These are phyloP conservation scores for Misopates orontium DNA, from an alignment of 257 asterid genomes.

Conservation along the genomic window DNA sequence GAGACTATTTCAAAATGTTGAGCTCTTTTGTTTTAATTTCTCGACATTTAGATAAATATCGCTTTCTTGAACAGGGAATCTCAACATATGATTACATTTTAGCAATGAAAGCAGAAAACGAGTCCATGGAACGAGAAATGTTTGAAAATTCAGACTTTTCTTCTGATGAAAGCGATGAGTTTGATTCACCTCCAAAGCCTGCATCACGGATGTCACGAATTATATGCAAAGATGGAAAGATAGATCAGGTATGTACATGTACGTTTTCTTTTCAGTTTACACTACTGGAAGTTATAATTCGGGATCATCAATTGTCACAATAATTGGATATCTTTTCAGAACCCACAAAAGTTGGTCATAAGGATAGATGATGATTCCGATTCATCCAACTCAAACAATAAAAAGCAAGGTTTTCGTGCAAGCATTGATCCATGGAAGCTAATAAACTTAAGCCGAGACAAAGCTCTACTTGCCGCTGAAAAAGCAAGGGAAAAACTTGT, in stretches of 20 bases:
- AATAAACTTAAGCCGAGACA: conserved; percentile 77
- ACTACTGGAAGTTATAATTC: too few species aligned
- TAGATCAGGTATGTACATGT: conserved; percentile 50
- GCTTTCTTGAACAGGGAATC: conserved; percentile 71
- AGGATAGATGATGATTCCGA: conserved; percentile 69
- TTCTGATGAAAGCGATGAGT: conserved; percentile 56
- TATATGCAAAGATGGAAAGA: conserved; percentile 46
- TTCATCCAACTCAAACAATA: conserved; percentile 34
- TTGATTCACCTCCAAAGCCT: conserved; percentile 60
- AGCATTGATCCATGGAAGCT: conserved; percentile 97
- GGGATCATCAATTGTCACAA: too few species aligned
- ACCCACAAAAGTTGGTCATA: conserved; percentile 62
- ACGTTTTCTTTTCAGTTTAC: neutral
- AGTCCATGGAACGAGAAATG: conserved; percentile 61
- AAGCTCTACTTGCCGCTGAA: conserved; percentile 68
- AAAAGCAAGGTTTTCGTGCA: conserved; percentile 69
- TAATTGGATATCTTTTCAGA: conserved; percentile 36
- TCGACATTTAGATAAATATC: conserved; percentile 19
- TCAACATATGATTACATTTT: conserved; percentile 90
- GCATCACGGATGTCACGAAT: conserved; percentile 42
- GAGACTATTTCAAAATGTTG: neutral
- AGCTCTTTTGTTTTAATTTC: neutral
- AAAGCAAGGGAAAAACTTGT: conserved; percentile 72
- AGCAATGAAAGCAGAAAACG: conserved; percentile 89
- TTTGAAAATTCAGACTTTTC: conserved; percentile 78